These are phyloP conservation scores for Apiospora koreana DNA, from an alignment of 2,329 filamentous ascomycete species.

Conservation along the genomic window DNA sequence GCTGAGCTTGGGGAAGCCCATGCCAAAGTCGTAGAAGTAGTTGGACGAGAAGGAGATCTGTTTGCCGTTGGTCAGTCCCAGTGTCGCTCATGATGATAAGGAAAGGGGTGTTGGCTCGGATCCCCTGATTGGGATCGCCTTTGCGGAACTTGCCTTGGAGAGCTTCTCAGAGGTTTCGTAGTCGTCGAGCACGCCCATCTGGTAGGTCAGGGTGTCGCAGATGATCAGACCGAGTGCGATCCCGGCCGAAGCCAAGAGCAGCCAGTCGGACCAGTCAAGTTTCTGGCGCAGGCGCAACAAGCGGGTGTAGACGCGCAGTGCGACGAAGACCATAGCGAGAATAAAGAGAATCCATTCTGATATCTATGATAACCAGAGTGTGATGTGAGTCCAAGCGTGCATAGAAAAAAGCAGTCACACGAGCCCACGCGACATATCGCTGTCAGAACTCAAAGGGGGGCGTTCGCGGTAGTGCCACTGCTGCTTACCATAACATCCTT, in stretches of 20 bases:
- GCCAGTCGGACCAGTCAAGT: slow-evolving; percentile 30
- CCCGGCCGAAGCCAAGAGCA: slow-evolving; percentile 30
- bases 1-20: slow-evolving; percentile 38
- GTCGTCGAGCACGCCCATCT: slow-evolving; percentile 32
- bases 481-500: slow-evolving; percentile 26
- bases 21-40: slow-evolving; percentile 39
- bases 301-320: slow-evolving; percentile 33
- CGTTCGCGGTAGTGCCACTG: background rate
- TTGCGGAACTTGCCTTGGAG: slow-evolving; percentile 29
- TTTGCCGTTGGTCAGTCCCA: background rate
- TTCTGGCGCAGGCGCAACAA: slow-evolving; percentile 32
- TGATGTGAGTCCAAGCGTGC: slow-evolving; percentile 9
- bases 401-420: background rate
- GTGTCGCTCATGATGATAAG: background rate
- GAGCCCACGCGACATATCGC: too few relatives aligned
- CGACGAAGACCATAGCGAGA: slow-evolving; percentile 29
- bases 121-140: background rate
- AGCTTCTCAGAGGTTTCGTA: slow-evolving; percentile 31
- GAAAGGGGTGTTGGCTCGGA: background rate
- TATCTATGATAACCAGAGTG: slow-evolving; percentile 21
- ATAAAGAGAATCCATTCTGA: slow-evolving; percentile 36
- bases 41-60: slow-evolving; percentile 37
- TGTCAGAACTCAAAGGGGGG: background rate
- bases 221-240: slow-evolving; percentile 35
- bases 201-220: slow-evolving; percentile 35